These are phyloP conservation scores for Luffa acutangula DNA, from an alignment of 306 rosid species.

Conservation along the genomic window DNA sequence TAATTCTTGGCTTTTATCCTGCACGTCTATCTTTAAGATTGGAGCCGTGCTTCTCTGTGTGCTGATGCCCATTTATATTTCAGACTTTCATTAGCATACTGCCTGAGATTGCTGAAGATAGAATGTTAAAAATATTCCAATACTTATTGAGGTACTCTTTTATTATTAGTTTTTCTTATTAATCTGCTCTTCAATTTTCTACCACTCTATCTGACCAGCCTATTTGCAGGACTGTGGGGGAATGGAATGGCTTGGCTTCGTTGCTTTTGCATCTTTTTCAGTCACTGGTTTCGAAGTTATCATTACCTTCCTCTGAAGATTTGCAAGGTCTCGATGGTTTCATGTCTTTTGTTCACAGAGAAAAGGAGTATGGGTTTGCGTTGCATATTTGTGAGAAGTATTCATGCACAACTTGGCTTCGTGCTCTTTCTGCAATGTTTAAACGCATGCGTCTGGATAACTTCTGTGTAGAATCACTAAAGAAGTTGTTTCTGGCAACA, in stretches of 20 bases:
- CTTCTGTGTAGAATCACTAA: conserved; percentile 21
- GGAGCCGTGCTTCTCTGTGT: conserved; percentile 5
- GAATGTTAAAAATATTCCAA: conserved; percentile 53
- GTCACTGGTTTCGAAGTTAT: conserved; percentile 50
- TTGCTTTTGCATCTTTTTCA: conserved; percentile 57
- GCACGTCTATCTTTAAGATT: neutral
- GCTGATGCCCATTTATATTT: conserved; percentile 16
- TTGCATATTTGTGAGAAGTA: conserved; percentile 66
- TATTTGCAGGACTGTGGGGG: conserved; percentile 68
- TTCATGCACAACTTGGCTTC: conserved; percentile 74
- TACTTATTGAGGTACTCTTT: conserved; percentile 52
- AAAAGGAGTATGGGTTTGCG: conserved; percentile 79
- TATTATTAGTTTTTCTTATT: neutral
- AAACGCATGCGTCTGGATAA: conserved; percentile 23
- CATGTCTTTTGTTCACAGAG: conserved; percentile 27
- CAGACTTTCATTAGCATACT: conserved; percentile 59
- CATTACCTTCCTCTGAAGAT: conserved; percentile 13
- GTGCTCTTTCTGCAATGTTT: conserved; percentile 52
- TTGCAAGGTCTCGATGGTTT: conserved; percentile 28
- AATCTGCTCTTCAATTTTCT: neutral
- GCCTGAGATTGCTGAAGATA: conserved; percentile 71
- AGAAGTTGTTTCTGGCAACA: conserved; percentile 53
- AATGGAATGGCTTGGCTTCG: conserved; percentile 64
- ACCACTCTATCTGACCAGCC: conserved; percentile 11
- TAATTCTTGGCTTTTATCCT: conserved; percentile 15